phyloP scores from a whole-genome alignment of 352 stramenopile genomes.

The Albugo candida region DNA sequence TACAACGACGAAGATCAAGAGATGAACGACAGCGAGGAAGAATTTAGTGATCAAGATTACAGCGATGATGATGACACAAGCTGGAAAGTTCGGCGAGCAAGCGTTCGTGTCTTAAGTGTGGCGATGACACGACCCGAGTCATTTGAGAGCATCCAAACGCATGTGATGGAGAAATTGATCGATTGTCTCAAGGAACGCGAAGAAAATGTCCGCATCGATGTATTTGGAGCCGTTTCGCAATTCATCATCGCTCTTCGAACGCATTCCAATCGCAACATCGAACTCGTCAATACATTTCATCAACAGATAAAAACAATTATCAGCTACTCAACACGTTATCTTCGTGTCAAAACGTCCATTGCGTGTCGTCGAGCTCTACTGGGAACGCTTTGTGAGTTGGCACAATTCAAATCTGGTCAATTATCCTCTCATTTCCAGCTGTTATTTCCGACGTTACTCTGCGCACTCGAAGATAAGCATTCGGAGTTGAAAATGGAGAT shows the following conservation, averaged over 20 bases:
- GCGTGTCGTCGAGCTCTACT: conserved; percentile 65
- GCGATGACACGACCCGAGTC: conserved; percentile 79
- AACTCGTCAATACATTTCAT: conserved; percentile 12
- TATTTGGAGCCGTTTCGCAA: conserved; percentile 88
- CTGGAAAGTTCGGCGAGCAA: conserved; percentile 93
- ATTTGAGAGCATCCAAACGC: conserved; percentile 67
- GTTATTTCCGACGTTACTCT: conserved; percentile 64
- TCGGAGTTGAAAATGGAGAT: conserved; percentile 94
- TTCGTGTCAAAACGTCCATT: conserved; percentile 57
- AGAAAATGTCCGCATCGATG: conserved; percentile 96
- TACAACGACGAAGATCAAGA: conserved; percentile 86
- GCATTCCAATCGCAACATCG: conserved; percentile 15
- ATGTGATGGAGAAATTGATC: conserved; percentile 68
- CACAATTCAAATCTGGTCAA: conserved; percentile 51
- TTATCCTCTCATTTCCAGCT: conserved; percentile 43
- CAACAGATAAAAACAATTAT: conserved; percentile 51
- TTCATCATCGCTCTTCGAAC: conserved; percentile 67
- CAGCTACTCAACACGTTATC: conserved; percentile 59
- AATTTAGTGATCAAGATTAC: conserved; percentile 67
- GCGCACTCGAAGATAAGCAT: conserved; percentile 77
- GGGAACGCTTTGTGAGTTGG: conserved; percentile 67
- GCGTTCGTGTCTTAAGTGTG: conserved; percentile 83
- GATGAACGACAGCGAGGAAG: conserved; percentile 55
- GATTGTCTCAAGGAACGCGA: conserved; percentile 91
- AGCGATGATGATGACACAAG: conserved; percentile 88